Conservation (phyloP, 1,284 basidiomycete species). For the Rhodotorula sp. region DNA sequence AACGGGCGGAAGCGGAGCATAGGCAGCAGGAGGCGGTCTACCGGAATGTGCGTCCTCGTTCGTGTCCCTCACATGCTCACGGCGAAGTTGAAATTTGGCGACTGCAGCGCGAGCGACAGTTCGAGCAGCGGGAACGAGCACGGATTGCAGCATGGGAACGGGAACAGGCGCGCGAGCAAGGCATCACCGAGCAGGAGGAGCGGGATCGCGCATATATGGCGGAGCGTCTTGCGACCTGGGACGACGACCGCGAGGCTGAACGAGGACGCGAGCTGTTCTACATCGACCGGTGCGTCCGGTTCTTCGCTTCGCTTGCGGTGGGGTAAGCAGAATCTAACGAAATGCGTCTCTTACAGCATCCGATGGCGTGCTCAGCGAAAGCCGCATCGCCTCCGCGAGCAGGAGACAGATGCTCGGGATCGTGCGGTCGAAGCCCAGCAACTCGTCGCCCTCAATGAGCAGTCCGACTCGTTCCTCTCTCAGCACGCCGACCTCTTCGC, state of each 20-base stretch:
- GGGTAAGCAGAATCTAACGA: background rate
- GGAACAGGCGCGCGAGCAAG: slow-evolving; percentile 34
- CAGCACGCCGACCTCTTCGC: slow-evolving; percentile 45
- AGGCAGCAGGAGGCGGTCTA: slow-evolving; percentile 30
- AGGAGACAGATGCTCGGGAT: slow-evolving; percentile 45
- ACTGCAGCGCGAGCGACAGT: slow-evolving; percentile 36
- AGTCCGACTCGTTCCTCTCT: slow-evolving; percentile 45
- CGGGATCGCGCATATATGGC: slow-evolving; percentile 35
- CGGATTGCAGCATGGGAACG: slow-evolving; percentile 38
- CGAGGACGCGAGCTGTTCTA: slow-evolving; percentile 35
- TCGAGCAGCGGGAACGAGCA: slow-evolving; percentile 40
- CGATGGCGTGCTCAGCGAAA: slow-evolving; percentile 45
- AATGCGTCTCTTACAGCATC: slow-evolving; percentile 4
- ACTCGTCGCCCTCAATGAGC: slow-evolving; percentile 42
- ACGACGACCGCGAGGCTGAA: slow-evolving; percentile 39
- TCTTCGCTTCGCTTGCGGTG: background rate
- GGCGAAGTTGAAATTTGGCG: accelerated
- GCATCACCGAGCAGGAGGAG: slow-evolving; percentile 32
- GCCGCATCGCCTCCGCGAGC: slow-evolving; percentile 42
- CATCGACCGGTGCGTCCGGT: slow-evolving; percentile 30
- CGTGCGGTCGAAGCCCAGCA: slow-evolving; percentile 43
- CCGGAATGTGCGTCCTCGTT: slow-evolving; percentile 15
- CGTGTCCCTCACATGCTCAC: background rate
- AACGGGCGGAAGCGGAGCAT: slow-evolving; percentile 31
- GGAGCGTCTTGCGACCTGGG: slow-evolving; percentile 32